Base-by-base conservation (phyloP, 768 basidiomycete genomes). In the Porphyrellus cyaneotinctus region DNA sequence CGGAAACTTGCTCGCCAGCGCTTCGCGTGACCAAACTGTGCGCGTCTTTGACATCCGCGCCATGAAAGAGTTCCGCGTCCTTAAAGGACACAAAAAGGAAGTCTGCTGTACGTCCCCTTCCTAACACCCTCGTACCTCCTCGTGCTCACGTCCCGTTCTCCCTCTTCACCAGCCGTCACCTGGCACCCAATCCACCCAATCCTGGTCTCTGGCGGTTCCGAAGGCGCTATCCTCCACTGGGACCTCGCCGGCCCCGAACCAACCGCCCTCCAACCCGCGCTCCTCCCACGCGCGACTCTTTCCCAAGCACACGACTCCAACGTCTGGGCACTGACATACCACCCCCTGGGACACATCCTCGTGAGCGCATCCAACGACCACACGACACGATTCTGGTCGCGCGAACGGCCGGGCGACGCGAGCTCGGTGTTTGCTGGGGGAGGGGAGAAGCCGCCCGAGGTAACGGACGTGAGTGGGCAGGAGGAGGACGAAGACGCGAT, bases 241-340 rank as follows among this genome's bases (percentile, higher is more conserved):
- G 90, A 91, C 62, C 80, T 98, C 57, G 75, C 87, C 4, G 77
- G 80, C n/a, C 80, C 83, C 48, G 73, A 78, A 37, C 66, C 79
- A 17, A 66, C 56, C 64, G 70, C 42, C 6, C 67, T 42, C 64
- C 70, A 61, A 58, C 69, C 73, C 28, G 59, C 76, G 22, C 71
- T 81, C 28, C 69, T 75, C 4, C 90, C 93, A 0, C 85, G 90
- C 47, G 88, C 91, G 6, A 87, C 84, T 14, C 83, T 99, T 60
- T 86, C 88, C n/a, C 88, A 92, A 66, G 97, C 97, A 10, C 97
- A 99, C 77, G 97, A 99, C 74, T 92, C 91, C 28, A 94, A 95
- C 69, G 91, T 99, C 56, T 98, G 95, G 91, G 84, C 91, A 0
- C 81, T 99, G 57, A 83, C 92, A 4, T 99, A 85, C 79, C 95